Conservation (phyloP, 257 asterid genomes). For the Solanum sejunctum region DNA sequence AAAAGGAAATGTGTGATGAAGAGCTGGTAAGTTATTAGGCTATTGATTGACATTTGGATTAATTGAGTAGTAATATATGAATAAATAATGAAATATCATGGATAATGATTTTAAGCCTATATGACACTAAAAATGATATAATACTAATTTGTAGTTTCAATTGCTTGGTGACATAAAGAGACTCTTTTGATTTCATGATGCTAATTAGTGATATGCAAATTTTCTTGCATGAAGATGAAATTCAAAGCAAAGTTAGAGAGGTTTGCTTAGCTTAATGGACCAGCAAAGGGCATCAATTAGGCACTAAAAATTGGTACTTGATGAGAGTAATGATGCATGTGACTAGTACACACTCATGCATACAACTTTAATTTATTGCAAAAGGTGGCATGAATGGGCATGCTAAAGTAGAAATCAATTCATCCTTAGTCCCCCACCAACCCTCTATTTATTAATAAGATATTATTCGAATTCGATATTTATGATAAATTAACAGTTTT, state of each 20-base stretch:
- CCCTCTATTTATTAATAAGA: background rate
- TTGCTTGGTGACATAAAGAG: background rate
- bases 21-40: background rate
- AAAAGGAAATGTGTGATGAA: background rate
- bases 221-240: background rate
- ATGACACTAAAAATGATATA: background rate
- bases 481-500: background rate
- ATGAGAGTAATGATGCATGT: background rate
- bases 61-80: background rate
- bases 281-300: slow-evolving; percentile 15
- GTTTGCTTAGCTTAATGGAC: slow-evolving; percentile 28
- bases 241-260: background rate
- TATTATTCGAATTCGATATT: background rate
- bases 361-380: background rate
- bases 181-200: background rate
- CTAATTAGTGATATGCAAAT: background rate
- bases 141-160: background rate
- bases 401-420: slow-evolving; percentile 4
- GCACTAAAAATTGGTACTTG: background rate
- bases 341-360: background rate
- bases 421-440: background rate
- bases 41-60: background rate
- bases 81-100: background rate
- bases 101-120: background rate
- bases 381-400: slow-evolving; percentile 6